Evolutionary conservation across 2,329 filamentous ascomycete species (phyloP).

Genomic region (Hirsutella rhossiliensis): DNA sequence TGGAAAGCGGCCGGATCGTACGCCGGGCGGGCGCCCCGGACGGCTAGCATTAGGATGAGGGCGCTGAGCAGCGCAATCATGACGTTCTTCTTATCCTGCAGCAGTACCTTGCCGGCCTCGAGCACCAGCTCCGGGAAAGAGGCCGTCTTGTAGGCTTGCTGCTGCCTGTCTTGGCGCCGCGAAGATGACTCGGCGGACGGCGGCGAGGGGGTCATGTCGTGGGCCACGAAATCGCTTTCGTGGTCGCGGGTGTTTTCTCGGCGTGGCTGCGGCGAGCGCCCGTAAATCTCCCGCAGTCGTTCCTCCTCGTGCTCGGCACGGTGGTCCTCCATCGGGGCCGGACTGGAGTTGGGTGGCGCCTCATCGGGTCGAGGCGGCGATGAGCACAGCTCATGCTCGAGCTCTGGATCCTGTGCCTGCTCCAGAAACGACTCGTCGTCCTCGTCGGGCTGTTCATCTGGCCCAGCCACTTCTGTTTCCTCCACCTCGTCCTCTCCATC

Average conservation of each 20-base stretch:
- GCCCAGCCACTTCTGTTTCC: not conserved
- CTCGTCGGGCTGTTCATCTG: not conserved
- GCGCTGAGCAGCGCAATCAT: constrained; percentile 41
- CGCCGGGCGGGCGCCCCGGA: constrained; percentile 16
- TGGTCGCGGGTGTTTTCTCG: constrained; percentile 3
- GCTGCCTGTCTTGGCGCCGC: constrained; percentile 16
- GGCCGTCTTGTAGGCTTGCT: constrained; percentile 24
- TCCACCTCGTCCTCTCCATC: no score
- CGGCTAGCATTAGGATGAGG: constrained; percentile 39
- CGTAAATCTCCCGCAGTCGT: constrained; percentile 42
- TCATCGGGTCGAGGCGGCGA: not conserved
- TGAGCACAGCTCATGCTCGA: not conserved
- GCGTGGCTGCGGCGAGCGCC: constrained; percentile 15
- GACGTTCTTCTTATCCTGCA: constrained; percentile 48
- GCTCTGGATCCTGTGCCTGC: constrained; percentile 1
- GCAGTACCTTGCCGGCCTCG: constrained; percentile 38
- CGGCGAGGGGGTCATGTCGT: not conserved
- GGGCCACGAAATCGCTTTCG: constrained; percentile 3
- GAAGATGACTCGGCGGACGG: no score
- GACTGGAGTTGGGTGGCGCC: not conserved
- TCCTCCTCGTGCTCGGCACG: constrained; percentile 36
- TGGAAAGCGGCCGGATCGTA: constrained; percentile 16
- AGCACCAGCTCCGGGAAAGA: constrained; percentile 42
- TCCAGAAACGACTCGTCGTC: constrained; percentile 3
- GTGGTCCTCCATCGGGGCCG: constrained; percentile 16